phyloP scores from a whole-genome alignment of 352 stramenopile species.

The Phytopythium vexans region DNA sequence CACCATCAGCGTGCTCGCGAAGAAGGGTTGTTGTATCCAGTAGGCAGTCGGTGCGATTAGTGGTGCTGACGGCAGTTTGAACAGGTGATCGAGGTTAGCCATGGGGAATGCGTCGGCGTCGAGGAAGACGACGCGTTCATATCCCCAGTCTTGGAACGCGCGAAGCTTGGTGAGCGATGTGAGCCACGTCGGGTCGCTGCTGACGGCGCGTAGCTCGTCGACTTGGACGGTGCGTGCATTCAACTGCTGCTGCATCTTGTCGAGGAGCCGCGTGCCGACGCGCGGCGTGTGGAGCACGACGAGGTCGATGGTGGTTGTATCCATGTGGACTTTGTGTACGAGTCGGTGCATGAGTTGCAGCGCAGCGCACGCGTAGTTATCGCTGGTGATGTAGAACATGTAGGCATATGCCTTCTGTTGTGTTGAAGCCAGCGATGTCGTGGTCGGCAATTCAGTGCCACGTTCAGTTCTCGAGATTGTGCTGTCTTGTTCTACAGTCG shows the following conservation, averaged over 20 bases:
- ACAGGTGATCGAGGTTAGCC: conserved; percentile 26
- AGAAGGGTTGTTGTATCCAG: conserved; percentile 25
- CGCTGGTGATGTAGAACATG: conserved; percentile 25
- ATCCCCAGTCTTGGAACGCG: too few species aligned
- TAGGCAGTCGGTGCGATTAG: conserved; percentile 25
- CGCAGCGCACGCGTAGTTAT: conserved; percentile 16
- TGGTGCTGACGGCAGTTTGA: conserved; percentile 6
- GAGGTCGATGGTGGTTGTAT: conserved; percentile 15
- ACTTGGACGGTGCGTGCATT: conserved; percentile 11
- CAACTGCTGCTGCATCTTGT: conserved; percentile 4
- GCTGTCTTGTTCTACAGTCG: too few species aligned
- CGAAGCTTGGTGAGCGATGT: conserved; percentile 26
- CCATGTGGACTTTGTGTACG: conserved; percentile 9
- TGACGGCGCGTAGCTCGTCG: conserved; percentile 7
- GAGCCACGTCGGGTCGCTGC: conserved; percentile 7
- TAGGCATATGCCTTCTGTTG: conserved; percentile 14
- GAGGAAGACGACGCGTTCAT: conserved; percentile 23
- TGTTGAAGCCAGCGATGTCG: too few species aligned
- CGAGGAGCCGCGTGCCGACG: conserved; percentile 1
- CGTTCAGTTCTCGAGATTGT: too few species aligned
- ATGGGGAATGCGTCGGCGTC: conserved; percentile 27
- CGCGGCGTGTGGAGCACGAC: conserved; percentile 15
- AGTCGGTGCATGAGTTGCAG: conserved; percentile 16
- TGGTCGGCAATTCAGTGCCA: too few species aligned
- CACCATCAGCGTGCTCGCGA: conserved; percentile 22